Evolutionary conservation across 2,329 filamentous ascomycete species (phyloP), one percentile per base, ranked within the genome.

Genomic region (Gaeumannomyces tritici): DNA sequence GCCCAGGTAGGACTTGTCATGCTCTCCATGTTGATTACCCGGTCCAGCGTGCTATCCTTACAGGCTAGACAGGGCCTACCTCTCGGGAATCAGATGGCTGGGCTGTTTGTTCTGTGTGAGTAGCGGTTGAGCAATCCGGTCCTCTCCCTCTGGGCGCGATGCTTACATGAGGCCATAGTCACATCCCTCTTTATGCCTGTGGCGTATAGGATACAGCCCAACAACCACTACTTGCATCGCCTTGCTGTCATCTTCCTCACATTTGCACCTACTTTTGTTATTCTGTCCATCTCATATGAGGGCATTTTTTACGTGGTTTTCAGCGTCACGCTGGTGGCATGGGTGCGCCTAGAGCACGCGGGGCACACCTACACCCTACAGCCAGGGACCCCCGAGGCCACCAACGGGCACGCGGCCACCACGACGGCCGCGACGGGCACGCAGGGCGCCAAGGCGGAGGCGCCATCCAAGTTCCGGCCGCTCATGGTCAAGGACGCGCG

Each of bases 221-320:
- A 91, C 72, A 89, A 81, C 67, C 88, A 97, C 75, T 97, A 98
- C 73, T 84, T 98, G 67, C 93, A 98, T 73, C 88, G 93, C 28
- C 80, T 99, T 4, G 83, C 93, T 67, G 85, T 96, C 68, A 87
- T 97, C 62, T 99, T 98, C 77, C 80, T 99, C 59, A 90, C 93
- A 6, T 98, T 96, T 72, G 89, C 93, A 0, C 95, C 95, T 0
- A 89, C 89, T 1, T 99, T 98, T 75, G 89, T 99, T 71, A 93
- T 99, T 70, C 84, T 99, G 60, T 96, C 93, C 9, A 97, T 98
- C 68, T 97, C 93, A 0, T 99, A 96, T 76, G 95, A 99, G 74
- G 93, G 93, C 0, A 81, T 99, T 2, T 99, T 99, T 74, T 99
- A 98, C 75, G 85, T 97, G 64, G 86, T 89, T 13, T 99, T 97